These are phyloP conservation scores for Wickerhamiella dianesei DNA, from an alignment of 805 yeast species.

Conservation along the genomic window DNA sequence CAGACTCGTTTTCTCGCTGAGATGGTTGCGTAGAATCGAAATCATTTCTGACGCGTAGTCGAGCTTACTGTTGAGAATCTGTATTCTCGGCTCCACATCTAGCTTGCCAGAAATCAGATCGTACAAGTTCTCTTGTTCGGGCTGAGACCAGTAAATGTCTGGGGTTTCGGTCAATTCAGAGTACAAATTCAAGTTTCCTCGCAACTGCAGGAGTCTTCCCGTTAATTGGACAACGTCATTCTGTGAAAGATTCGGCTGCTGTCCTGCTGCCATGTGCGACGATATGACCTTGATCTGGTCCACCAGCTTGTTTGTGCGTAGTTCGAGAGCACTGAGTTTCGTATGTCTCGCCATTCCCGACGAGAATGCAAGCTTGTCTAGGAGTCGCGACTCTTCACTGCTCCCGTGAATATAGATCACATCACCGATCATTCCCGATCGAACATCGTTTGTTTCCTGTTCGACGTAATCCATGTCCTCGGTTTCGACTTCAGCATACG, in stretches of 20 bases:
- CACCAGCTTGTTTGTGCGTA: conserved; percentile 56
- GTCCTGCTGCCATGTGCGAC: conserved; percentile 51
- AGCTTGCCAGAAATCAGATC: conserved; percentile 53
- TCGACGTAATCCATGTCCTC: conserved; percentile 80
- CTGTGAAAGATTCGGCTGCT: conserved; percentile 32
- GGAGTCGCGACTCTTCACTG: conserved; percentile 33
- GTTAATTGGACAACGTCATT: conserved; percentile 51
- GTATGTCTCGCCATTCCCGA: conserved; percentile 81
- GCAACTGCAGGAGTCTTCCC: conserved; percentile 57
- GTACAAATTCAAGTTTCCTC: conserved; percentile 75
- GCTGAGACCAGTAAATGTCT: conserved; percentile 87
- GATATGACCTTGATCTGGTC: conserved; percentile 49
- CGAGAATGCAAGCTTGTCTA: conserved; percentile 80
- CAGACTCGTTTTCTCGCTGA: conserved; percentile 63
- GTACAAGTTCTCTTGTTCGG: conserved; percentile 65
- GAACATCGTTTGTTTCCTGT: conserved; percentile 21
- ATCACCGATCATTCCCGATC: conserved; percentile 50
- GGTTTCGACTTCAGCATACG: conserved; percentile 44
- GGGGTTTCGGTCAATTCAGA: conserved; percentile 87
- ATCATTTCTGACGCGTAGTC: conserved; percentile 89
- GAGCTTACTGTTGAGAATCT: conserved; percentile 66
- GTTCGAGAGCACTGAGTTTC: conserved; percentile 66
- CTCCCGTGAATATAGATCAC: conserved; percentile 50
- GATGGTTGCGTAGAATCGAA: conserved; percentile 56
- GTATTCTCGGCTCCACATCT: conserved; percentile 65